Base-by-base conservation (phyloP, 345 rosid species). In the Boechera stricta region DNA sequence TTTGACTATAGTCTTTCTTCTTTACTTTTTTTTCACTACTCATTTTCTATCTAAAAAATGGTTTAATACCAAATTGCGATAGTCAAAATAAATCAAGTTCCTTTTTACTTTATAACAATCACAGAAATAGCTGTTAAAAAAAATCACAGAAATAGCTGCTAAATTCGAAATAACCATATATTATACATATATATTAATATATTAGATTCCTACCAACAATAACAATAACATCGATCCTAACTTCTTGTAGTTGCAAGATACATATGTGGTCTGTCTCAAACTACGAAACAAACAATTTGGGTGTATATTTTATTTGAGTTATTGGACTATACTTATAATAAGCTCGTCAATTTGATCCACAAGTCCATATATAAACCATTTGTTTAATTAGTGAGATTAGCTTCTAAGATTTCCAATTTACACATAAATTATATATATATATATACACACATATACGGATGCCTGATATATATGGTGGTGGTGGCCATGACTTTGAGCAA, bases 401-500 rank as follows among this genome's bases (percentile, higher is more conserved):
- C 81, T 71, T 78, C 77, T 56, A 78, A 66, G 72, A 72, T 77
- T 65, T 71, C 73, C 71, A 72, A 78, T 72, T 64, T 56, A 55
- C 44, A 63, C 11, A 42, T 10, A 77, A 49, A 69, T 42, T 47
- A 11, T 44, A 42, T 61, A 51, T 21, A 28, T 24, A 47, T 31
- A 16, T 16, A 16, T 16, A 41, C 26, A 76, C 47, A 48, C 10
- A 47, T 6, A 67, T 10, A 44, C 16, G 52, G 39, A 13, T 70
- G 52, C 71, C 64, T 61, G 10, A 45, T 62, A 70, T 38, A 55
- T 35, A 10, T 53, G 57, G 68, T 80, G 51, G 16, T 57, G 72
- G 67, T 69, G 66, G 62, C 79, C 84, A 65, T 86, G 83, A 78
- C 85, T 84, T 82, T 55, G 85, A 78, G 72, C 47, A 73, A 82